Base-by-base conservation (phyloP, 140 eudicot species). In the Anethum foeniculum region DNA sequence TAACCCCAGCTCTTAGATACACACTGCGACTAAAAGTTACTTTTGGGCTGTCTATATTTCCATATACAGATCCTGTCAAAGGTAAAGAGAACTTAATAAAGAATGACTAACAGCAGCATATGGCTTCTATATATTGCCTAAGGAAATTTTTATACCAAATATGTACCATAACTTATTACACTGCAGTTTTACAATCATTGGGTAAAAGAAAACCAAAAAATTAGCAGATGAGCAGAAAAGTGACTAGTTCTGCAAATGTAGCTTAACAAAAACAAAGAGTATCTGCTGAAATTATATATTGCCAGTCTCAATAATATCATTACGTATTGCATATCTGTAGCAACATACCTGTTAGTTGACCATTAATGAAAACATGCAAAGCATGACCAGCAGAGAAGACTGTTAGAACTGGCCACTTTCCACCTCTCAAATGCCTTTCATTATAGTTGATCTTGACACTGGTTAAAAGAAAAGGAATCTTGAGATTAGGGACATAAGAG, bases 301-400 rank as follows among this genome's bases (percentile, higher is more conserved):
- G 30, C 4, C 25, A 34, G 43, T 71, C 30, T 71, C 27, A 19
- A 1, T 36, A 38, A 34, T 16, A 71, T 16, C 30, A 71, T 38
- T 18, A 19, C 76, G 21, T 12, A 7, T 38, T 71, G 47, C 13
- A 71, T 71, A 47, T 38, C 13, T 38, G 38, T 71, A 34, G 48
- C 48, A 38, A 19, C 27, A 71, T n/a, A 91, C 98, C 97, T 82
- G 97, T 85, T 76, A 90, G 81, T 81, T 87, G 91, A 47, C 99
- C 97, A 28, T 94, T 90, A 85, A 94, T 86, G 85, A 90, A 94
- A 80, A 94, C 98, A 88, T 94, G 97, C 90, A 94, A 88, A 62
- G 98, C 97, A 73, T 92, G 98, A 67, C 98, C 98, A 30, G 98
- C 98, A 1, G 98, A 94, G 47, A 82, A 49, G 79, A 88, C 95